Percentiles rank a stretch among this genome's conserved stretches.
These are phyloP conservation scores for Chlamydomonas sp. DNA, from an alignment of 139 green algal species.

Conservation along the genomic window DNA sequence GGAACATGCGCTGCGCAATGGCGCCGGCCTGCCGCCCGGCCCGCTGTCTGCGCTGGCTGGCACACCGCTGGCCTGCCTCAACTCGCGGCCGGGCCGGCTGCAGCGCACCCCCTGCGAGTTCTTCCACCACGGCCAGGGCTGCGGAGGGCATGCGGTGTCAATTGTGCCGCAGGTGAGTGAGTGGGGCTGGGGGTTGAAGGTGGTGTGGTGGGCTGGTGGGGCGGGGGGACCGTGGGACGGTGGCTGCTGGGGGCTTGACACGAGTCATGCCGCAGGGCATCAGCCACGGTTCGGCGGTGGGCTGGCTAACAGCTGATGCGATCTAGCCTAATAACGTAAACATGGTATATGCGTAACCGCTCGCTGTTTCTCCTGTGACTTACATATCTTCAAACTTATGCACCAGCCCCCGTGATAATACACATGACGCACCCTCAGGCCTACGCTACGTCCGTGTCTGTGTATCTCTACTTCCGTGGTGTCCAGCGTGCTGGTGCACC, in stretches of 20 bases:
- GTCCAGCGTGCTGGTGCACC: not conserved
- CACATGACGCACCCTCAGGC: too few species aligned
- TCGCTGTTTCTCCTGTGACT: too few species aligned
- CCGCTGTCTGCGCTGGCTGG: conserved; percentile 40
- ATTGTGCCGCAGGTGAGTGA: conserved; percentile 13
- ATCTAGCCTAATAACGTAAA: too few species aligned
- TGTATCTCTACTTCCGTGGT: too few species aligned
- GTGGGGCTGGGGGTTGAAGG: not conserved
- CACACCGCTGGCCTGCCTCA: conserved; percentile 32
- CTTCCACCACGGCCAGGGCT: conserved; percentile 79
- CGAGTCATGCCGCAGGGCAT: too few species aligned
- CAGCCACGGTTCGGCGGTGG: too few species aligned
- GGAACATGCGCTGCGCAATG: conserved; percentile 62
- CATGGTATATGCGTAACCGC: too few species aligned
- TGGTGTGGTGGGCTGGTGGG: not conserved
- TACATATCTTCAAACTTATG: too few species aligned
- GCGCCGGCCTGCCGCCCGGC: not conserved
- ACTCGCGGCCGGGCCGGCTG: conserved; percentile 4
- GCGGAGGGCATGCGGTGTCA: conserved; percentile 38
- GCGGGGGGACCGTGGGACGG: not conserved
- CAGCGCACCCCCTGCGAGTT: conserved; percentile 49
- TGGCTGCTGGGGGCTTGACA: too few species aligned
- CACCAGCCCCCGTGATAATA: too few species aligned
- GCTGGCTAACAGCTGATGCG: too few species aligned
- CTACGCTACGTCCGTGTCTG: too few species aligned